A percentile compares a stretch with the other conserved stretches of the same genome.
Conservation (phyloP, 2,329 filamentous ascomycete species). For the Coniella lustricola region DNA sequence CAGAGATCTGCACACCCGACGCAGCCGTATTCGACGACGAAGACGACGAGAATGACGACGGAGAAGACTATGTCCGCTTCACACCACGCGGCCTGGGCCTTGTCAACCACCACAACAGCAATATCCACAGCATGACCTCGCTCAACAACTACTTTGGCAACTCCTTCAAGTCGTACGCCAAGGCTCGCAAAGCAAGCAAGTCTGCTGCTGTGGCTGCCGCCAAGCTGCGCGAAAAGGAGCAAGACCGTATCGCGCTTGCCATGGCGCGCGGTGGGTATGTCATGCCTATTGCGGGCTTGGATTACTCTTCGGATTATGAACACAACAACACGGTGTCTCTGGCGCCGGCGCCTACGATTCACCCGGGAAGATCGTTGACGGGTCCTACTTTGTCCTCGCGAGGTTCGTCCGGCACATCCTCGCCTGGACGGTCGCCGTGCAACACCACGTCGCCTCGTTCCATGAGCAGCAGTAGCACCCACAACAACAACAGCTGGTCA, state of each 20-base stretch:
- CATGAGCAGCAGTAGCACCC: constrained; percentile 16
- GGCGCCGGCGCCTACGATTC: constrained; percentile 21
- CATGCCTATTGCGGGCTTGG: too few relatives aligned
- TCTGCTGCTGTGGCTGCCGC: constrained; percentile 8
- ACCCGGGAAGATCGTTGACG: constrained; percentile 8
- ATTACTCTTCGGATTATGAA: background rate
- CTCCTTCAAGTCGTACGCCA: constrained; percentile 11
- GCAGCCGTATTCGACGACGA: constrained; percentile 29
- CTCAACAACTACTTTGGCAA: constrained; percentile 18
- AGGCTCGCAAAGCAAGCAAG: constrained; percentile 7
- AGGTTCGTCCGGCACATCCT: constrained; percentile 24
- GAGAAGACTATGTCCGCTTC: constrained; percentile 41
- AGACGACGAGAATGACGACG: constrained; percentile 35
- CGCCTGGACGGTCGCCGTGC: background rate
- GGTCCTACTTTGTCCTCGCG: constrained; percentile 19
- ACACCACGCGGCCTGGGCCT: constrained; percentile 22
- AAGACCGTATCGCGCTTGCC: constrained; percentile 13
- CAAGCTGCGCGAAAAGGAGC: constrained; percentile 20
- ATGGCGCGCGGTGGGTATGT: constrained; percentile 6
- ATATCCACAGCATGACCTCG: constrained; percentile 16
- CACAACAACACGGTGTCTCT: constrained; percentile 17
- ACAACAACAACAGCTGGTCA: too few relatives aligned
- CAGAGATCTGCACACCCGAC: constrained; percentile 33
- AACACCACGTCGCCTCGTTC: constrained; percentile 14
- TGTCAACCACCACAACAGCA: constrained; percentile 22